Percentiles rank a stretch among this genome's conserved stretches.
Conservation (phyloP, 2,329 filamentous ascomycete genomes). For the Epichloe typhina region DNA sequence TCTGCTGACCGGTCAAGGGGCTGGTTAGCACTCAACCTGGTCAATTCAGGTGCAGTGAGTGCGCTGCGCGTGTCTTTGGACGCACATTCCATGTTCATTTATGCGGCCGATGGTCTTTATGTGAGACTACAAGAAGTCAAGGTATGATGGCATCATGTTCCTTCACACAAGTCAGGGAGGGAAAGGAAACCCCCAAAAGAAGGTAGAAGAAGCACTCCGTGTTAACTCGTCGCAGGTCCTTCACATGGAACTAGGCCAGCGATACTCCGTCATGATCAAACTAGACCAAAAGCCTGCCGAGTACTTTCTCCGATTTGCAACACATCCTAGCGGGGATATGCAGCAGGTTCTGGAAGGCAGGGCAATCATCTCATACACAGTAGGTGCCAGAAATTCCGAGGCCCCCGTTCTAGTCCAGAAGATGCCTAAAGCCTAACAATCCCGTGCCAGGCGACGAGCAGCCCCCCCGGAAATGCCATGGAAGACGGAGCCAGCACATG, state of each 20-base stretch:
- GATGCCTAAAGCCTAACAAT: no score
- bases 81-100: slow-evolving; percentile 3
- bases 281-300: slow-evolving; percentile 3
- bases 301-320: slow-evolving; percentile 2
- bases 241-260: slow-evolving; percentile 2
- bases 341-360: slow-evolving; percentile 2
- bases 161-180: no score
- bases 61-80: slow-evolving; percentile 4
- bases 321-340: slow-evolving; percentile 3
- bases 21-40: slow-evolving; percentile 4
- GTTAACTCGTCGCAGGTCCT: not conserved
- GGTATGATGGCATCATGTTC: not conserved
- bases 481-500: not conserved
- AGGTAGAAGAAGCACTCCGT: no score
- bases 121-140: not conserved
- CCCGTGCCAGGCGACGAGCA: no score
- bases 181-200: no score
- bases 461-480: not conserved
- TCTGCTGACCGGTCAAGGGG: not conserved
- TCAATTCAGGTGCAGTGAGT: slow-evolving; percentile 4
- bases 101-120: slow-evolving; percentile 3
- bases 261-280: slow-evolving; percentile 4
- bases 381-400: not conserved
- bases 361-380: slow-evolving; percentile 1
- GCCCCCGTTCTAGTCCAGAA: no score